Evolutionary conservation across 345 rosid species (phyloP).

Genomic region (Luvunga scandens): DNA sequence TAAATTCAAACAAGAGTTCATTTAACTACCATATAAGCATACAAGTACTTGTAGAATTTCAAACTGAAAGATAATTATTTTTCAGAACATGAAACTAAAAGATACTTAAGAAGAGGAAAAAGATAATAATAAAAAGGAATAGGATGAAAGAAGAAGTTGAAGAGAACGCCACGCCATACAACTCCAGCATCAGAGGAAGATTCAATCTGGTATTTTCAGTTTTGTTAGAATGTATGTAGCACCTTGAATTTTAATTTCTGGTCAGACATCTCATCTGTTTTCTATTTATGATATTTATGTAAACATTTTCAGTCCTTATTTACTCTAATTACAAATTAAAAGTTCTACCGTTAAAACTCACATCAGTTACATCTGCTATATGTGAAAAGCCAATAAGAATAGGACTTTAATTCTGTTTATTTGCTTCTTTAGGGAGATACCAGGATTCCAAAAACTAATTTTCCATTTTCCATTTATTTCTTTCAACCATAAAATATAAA

Average conservation of each 20-base stretch:
- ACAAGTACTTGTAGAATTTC: neutral
- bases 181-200: neutral
- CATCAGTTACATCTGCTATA: neutral
- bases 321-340: neutral
- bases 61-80: no score
- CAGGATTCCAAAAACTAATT: neutral
- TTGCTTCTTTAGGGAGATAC: neutral
- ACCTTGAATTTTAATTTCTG: neutral
- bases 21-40: neutral
- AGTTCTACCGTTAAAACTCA: neutral
- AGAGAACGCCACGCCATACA: neutral
- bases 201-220: neutral
- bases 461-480: neutral
- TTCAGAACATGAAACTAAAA: neutral
- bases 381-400: neutral
- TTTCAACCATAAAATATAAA: neutral
- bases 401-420: neutral
- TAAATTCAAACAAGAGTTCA: neutral
- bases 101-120: neutral
- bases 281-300: neutral
- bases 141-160: neutral
- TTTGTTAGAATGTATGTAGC: neutral
- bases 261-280: neutral
- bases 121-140: no score
- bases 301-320: neutral